These are phyloP conservation scores for Penicillium palitans DNA, from an alignment of 2,329 filamentous ascomycete genomes.

Conservation along the genomic window DNA sequence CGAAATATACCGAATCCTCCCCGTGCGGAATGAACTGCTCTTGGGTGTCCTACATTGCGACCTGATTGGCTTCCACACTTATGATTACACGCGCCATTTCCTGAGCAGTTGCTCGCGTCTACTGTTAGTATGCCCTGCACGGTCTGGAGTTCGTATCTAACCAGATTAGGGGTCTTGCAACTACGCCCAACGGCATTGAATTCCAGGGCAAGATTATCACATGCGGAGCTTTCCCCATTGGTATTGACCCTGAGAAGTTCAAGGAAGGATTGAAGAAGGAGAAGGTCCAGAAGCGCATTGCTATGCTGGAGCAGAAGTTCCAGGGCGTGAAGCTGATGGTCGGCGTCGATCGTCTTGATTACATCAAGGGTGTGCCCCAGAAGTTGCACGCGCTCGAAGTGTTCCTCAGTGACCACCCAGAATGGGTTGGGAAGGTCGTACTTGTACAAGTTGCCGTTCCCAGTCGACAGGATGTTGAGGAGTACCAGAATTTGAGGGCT, in stretches of 20 bases:
- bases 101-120: constrained; percentile 95
- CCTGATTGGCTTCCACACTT: constrained; percentile 96
- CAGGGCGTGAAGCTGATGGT: constrained; percentile 95
- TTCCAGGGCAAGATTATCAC: constrained; percentile 86
- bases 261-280: constrained; percentile 82
- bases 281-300: constrained; percentile 84
- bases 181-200: constrained; percentile 90
- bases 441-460: constrained; percentile 95
- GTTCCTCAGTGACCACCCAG: constrained; percentile 93
- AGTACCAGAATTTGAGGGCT: constrained; percentile 93
- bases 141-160: constrained; percentile 7
- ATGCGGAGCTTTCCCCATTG: constrained; percentile 94
- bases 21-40: constrained; percentile 85
- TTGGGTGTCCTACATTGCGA: constrained; percentile 89
- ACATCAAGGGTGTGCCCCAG: constrained; percentile 98
- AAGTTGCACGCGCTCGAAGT: constrained; percentile 96
- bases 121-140: constrained; percentile 55
- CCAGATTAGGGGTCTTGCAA: constrained; percentile 51
- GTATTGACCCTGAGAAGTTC: constrained; percentile 97
- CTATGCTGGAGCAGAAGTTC: constrained; percentile 82
- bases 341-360: constrained; percentile 93
- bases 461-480: constrained; percentile 91
- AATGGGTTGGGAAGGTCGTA: constrained; percentile 97
- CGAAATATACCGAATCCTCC: constrained; percentile 94
- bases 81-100: constrained; percentile 98